phyloP scores from a whole-genome alignment of 768 basidiomycete genomes.

The Rhizopogon rudus region DNA sequence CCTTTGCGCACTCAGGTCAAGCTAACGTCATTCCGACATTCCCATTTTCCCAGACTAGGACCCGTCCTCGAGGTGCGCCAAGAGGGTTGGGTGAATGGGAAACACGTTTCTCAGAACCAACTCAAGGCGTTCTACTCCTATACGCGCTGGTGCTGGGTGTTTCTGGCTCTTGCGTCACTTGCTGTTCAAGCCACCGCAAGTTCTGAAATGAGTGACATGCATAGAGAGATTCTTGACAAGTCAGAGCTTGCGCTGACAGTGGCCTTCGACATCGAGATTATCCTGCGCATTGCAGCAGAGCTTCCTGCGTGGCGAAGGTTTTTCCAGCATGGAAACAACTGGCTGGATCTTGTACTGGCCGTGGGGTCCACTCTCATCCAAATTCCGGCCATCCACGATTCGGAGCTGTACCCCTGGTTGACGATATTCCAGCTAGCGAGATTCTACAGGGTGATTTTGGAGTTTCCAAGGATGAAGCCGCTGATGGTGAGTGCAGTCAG shows the following conservation, averaged over 20 bases:
- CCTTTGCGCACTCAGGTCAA: neutral
- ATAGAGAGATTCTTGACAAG: conserved; percentile 47
- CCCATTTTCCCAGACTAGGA: conserved; percentile 27
- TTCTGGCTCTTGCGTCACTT: conserved; percentile 67
- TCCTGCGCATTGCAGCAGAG: conserved; percentile 62
- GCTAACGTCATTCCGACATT: conserved; percentile 1
- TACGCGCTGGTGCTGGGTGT: conserved; percentile 70
- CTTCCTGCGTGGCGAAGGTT: conserved; percentile 84
- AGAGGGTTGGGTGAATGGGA: conserved; percentile 55
- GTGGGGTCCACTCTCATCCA: conserved; percentile 76
- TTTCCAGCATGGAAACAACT: conserved; percentile 56
- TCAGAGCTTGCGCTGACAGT: conserved; percentile 76
- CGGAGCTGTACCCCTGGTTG: conserved; percentile 78
- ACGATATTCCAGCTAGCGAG: conserved; percentile 81
- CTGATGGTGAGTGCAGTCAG: conserved; percentile 53
- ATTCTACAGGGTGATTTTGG: conserved; percentile 90
- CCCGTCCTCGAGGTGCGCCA: conserved; percentile 51
- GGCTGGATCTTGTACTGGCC: conserved; percentile 73
- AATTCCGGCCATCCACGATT: conserved; percentile 68
- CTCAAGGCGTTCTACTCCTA: conserved; percentile 53
- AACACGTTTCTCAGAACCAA: conserved; percentile 39
- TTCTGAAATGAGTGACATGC: conserved; percentile 41
- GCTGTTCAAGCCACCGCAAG: conserved; percentile 67
- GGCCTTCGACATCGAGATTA: conserved; percentile 86
- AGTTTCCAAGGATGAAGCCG: conserved; percentile 86